Evolutionary conservation across 495 filamentous ascomycete genomes (phyloP).

Genomic region (Hypoxylon subgilvum): DNA sequence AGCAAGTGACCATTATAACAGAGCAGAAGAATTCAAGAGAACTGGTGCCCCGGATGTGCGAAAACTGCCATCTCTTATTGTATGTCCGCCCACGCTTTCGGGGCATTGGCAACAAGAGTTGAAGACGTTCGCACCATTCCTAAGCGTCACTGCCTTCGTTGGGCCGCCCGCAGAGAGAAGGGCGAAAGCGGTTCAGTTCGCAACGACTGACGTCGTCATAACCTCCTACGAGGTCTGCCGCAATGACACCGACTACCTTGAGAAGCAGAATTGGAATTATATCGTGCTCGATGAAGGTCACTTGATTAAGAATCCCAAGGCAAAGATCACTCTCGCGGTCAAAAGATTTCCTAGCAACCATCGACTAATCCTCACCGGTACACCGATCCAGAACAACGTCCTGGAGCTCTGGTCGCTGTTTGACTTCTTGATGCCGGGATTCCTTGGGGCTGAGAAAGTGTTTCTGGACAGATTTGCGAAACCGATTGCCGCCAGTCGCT

Average conservation of each 20-base stretch:
- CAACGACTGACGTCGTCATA: conserved; percentile 85
- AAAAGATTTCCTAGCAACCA: conserved; percentile 89
- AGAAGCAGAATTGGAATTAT: conserved; percentile 91
- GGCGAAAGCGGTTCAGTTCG: conserved; percentile 68
- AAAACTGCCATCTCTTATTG: conserved; percentile 86
- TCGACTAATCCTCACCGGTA: conserved; percentile 93
- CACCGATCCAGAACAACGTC: conserved; percentile 98
- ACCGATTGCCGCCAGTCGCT: conserved; percentile 91
- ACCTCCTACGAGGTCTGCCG: conserved; percentile 97
- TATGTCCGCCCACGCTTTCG: conserved; percentile 96
- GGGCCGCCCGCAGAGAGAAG: conserved; percentile 82
- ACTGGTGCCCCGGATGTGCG: conserved; percentile 77
- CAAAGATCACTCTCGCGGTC: conserved; percentile 89
- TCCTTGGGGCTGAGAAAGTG: conserved; percentile 97
- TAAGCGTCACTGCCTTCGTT: conserved; percentile 85
- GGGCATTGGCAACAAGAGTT: conserved; percentile 99
- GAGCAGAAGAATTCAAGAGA: conserved; percentile 84
- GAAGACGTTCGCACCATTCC: conserved; percentile 90
- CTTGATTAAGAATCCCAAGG: conserved; percentile 96
- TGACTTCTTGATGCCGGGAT: conserved; percentile 98
- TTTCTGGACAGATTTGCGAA: conserved; percentile 98
- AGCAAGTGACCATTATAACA: conserved; percentile 92
- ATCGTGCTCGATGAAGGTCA: conserved; percentile 96
- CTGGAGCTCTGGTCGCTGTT: conserved; percentile 98
- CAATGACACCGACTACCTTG: conserved; percentile 87